These are phyloP conservation scores for Ogataea thermomethanolica DNA, from an alignment of 805 yeast species.

Conservation along the genomic window DNA sequence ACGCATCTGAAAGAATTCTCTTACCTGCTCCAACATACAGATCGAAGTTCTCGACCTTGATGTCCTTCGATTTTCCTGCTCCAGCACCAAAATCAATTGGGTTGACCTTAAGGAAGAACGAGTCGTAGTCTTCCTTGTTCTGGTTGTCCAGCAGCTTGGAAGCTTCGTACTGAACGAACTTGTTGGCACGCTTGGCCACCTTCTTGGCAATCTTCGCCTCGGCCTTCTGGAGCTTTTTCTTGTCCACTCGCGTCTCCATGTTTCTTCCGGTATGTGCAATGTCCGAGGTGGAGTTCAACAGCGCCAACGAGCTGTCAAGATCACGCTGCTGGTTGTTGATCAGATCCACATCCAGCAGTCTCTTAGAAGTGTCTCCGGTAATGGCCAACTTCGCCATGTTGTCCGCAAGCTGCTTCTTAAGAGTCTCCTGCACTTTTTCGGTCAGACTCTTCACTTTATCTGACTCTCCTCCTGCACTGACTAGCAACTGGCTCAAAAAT, in stretches of 20 bases:
- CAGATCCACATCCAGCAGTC: slow-evolving; percentile 77
- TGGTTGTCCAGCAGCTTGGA: slow-evolving; percentile 73
- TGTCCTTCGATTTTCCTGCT: slow-evolving; percentile 97
- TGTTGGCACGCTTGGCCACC: slow-evolving; percentile 82
- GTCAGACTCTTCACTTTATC: slow-evolving; percentile 51
- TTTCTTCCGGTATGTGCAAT: slow-evolving; percentile 89
- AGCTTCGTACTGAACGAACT: slow-evolving; percentile 89
- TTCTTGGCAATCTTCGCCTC: slow-evolving; percentile 96
- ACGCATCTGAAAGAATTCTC: slow-evolving; percentile 85
- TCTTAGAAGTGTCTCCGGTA: slow-evolving; percentile 84
- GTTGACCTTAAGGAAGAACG: slow-evolving; percentile 90
- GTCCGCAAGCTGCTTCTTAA: slow-evolving; percentile 52
- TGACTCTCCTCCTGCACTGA: slow-evolving; percentile 78
- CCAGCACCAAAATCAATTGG: slow-evolving; percentile 87
- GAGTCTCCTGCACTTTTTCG: slow-evolving; percentile 43
- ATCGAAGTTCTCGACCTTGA: slow-evolving; percentile 89
- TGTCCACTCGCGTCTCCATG: slow-evolving; percentile 91
- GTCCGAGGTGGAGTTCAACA: slow-evolving; percentile 75
- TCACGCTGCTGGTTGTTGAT: slow-evolving; percentile 68
- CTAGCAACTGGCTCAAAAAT: slow-evolving; percentile 62
- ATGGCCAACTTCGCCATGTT: slow-evolving; percentile 71
- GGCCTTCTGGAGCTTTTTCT: slow-evolving; percentile 94
- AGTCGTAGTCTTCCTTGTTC: slow-evolving; percentile 78
- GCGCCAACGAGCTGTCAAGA: slow-evolving; percentile 68
- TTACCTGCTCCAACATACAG: slow-evolving; percentile 94